Evolutionary conservation across 345 rosid genomes (phyloP), one percentile per base, ranked within the genome.

Genomic region (Alliaria petiolata): DNA sequence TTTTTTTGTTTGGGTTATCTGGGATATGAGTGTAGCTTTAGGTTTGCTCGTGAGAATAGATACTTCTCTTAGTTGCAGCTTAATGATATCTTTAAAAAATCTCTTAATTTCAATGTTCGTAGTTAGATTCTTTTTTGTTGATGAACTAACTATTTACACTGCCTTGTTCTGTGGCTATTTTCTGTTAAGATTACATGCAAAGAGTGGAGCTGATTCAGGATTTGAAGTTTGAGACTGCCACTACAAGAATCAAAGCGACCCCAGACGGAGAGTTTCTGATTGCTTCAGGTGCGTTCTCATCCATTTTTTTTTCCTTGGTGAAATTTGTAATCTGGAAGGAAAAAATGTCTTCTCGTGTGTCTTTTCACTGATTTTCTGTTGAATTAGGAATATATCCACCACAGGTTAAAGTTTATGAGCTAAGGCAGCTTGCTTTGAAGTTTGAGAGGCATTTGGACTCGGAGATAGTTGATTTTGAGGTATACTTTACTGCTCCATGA

Each of bases 381-480:
- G 38, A 47, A 70, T 60, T 72, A 87, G 98, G 96, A 40, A 85
- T 89, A 77, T 85, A 91, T 71, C 99, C 96, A 17, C 99, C 97
- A 16, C 97, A 91, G 66, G 79, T 91, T 39, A 88, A 95, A 83
- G 99, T 91, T 38, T 91, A 89, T 28, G 96, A 91, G 79, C 84
- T 89, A 16, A 80, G 86, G 46, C 81, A 95, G 64, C 83, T 85
- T 12, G 80, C 91, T 1, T 42, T 95, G 89, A 95, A 95, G 84
- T 95, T 95, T 77, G 97, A 91, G 78, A 86, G 96, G 61, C 97
- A 89, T 77, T 76, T 93, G 36, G 95, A 75, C 31, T 85, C 96
- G 0, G 95, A 95, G 85, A 95, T 95, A n/a, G 69, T 91, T 61
- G 87, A 95, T 83, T 95, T 91, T 61, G 81, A 95, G 95, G 97